Base-by-base conservation (phyloP, 1,284 basidiomycete genomes). In the Cryptococcus sp. region DNA sequence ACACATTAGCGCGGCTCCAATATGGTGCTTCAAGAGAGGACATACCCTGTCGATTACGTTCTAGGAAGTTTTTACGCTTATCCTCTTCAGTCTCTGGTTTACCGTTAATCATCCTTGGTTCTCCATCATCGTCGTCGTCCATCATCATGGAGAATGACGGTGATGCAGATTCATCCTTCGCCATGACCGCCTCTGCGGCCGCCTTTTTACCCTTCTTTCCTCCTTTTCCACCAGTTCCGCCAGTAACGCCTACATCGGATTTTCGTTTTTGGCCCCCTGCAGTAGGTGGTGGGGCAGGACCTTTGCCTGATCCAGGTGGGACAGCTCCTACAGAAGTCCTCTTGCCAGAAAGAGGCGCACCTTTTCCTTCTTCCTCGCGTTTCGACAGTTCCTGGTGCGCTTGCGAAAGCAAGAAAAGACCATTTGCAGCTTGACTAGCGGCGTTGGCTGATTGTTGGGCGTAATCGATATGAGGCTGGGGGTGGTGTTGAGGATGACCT, bases 371-470 rank as follows among this genome's bases (percentile, higher is more conserved):
- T 70, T 89, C 87, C 68, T 94, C 91, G 22, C 90, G 85, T 78
- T 94, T 94, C n/a, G 89, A 88, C 52, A 96, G 83, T 79, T 96
- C 91, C 70, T 94, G 90, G 68, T 94, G 91, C 21, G 91, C 91
- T 73, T 96, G 91, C 7, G 85, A 88, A 52, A 97, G 83, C 46
- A 97, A 78, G 78, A 93, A 97, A 42, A 97, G 83, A 18, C 92
- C 92, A 68, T 92, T 93, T 49, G 91, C 86, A 31, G 89, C 88
- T 57, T 74, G 72, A 40, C 62, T 67, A 2, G 72, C 72, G 2
- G 72, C 72, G 37, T 72, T 73, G 53, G 70, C 71, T 24, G 62
- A 66, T 52, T 72, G 72, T 45, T 74, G 70, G 4, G 69, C 69
- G 43, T 69, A 74, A 53, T 72, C 70, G 14, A 64, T 66, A 23